A percentile compares a stretch with the other conserved stretches of the same genome.
phyloP scores from a whole-genome alignment of 129 eudicot genomes.

The Tagetes patula region DNA sequence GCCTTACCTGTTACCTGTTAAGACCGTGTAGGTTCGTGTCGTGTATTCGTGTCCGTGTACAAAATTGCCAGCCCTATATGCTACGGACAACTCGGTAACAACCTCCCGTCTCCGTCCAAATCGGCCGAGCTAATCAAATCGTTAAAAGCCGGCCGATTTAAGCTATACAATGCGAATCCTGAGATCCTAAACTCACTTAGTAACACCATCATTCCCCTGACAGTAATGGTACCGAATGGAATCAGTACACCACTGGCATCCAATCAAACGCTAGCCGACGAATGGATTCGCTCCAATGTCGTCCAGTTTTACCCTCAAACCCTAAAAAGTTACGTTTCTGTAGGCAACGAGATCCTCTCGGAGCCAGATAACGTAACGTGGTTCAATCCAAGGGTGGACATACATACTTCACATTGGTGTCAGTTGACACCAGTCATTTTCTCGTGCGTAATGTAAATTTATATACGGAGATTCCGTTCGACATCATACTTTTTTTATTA shows the following conservation, averaged over 20 bases:
- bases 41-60: too few species aligned
- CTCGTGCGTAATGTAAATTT: too few species aligned
- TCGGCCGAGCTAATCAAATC: conserved; percentile 58
- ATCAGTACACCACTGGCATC: conserved; percentile 46
- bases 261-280: conserved; percentile 62
- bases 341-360: conserved; percentile 79
- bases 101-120: conserved; percentile 53
- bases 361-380: conserved; percentile 46
- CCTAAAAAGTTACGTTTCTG: conserved; percentile 64
- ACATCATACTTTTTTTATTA: too few species aligned
- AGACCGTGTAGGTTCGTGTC: too few species aligned
- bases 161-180: conserved; percentile 68
- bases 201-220: conserved; percentile 58
- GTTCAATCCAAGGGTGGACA: too few species aligned
- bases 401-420: too few species aligned
- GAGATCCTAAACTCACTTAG: conserved; percentile 52
- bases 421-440: too few species aligned
- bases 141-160: conserved; percentile 63
- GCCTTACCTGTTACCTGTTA: too few species aligned
- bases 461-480: too few species aligned
- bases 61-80: too few species aligned
- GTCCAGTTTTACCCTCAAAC: conserved; percentile 62
- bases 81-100: conserved; percentile 84
- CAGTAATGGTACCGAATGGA: conserved; percentile 76
- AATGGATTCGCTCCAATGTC: conserved; percentile 65